Evolutionary conservation across 2,329 filamentous ascomycete genomes (phyloP).

Genomic region (Graphiopsis chlorocephala): DNA sequence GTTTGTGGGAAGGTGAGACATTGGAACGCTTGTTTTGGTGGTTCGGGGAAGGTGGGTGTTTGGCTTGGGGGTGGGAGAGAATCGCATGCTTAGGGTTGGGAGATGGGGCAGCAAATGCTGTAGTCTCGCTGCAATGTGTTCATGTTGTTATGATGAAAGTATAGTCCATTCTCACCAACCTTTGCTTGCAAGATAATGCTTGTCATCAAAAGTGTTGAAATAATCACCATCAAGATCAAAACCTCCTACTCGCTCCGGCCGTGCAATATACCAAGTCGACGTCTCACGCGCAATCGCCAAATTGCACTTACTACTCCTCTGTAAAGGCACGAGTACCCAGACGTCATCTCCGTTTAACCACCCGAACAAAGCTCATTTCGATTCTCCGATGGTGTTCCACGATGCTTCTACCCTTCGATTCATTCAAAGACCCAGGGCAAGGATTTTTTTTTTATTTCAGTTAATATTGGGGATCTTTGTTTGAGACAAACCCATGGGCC

Average conservation of each 20-base stretch:
- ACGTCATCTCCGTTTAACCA: conserved; percentile 5
- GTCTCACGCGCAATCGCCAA: not conserved
- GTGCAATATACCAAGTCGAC: not conserved
- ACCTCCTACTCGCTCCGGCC: not conserved
- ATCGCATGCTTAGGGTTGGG: not conserved
- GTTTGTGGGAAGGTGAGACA: not conserved
- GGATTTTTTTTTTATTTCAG: not conserved
- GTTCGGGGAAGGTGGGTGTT: not conserved
- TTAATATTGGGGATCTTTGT: not conserved
- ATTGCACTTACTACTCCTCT: not conserved
- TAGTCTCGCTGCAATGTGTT: no score
- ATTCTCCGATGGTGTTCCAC: not conserved
- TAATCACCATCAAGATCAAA: not conserved
- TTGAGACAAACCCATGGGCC: conserved; percentile 10
- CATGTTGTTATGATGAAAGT: not conserved
- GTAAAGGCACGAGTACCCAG: not conserved
- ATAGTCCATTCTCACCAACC: not conserved
- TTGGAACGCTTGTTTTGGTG: not conserved
- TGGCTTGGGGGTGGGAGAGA: not conserved
- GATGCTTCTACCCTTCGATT: conserved; percentile 2
- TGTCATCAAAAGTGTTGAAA: not conserved
- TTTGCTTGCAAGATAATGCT: not conserved
- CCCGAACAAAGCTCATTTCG: not conserved
- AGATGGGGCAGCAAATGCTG: not conserved
- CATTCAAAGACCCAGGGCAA: not conserved